Evolutionary conservation across 352 stramenopile genomes (phyloP).

Genomic region (Globisporangium nodosum): DNA sequence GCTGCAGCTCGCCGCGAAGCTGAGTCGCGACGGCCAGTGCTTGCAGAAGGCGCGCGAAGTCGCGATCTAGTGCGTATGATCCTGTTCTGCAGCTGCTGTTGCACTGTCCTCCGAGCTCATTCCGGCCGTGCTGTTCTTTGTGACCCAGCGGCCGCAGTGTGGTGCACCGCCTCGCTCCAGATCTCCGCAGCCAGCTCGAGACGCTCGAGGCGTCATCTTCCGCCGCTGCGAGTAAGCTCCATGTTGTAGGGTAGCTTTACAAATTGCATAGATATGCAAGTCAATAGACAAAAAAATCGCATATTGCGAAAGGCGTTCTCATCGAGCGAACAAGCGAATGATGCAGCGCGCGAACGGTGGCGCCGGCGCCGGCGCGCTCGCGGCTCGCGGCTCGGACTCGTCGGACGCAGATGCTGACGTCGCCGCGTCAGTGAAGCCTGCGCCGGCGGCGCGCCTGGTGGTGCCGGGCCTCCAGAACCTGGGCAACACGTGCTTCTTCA

Average conservation of each 20-base stretch:
- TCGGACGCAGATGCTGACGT: conserved; percentile 1
- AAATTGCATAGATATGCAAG: not conserved
- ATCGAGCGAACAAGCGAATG: not conserved
- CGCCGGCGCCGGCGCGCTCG: not conserved
- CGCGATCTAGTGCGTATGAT: conserved; percentile 24
- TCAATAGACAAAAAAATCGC: not conserved
- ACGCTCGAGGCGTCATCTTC: conserved; percentile 19
- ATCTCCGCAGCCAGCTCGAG: conserved; percentile 28
- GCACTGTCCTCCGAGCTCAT: not conserved
- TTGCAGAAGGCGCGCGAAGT: conserved; percentile 21
- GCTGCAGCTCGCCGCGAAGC: conserved; percentile 4
- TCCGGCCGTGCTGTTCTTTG: not conserved
- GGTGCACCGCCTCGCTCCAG: conserved; percentile 25
- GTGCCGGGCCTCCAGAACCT: conserved; percentile 83
- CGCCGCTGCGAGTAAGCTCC: too few species aligned
- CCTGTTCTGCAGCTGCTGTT: not conserved
- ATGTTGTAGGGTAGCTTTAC: not conserved
- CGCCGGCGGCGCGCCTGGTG: not conserved
- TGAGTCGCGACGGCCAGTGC: conserved; percentile 9
- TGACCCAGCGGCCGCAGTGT: conserved; percentile 26
- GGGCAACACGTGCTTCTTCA: conserved; percentile 91
- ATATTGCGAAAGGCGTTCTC: not conserved
- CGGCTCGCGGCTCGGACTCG: not conserved
- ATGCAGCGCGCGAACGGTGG: not conserved
- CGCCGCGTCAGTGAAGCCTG: not conserved